These are phyloP conservation scores for Vitis rupestris DNA, from an alignment of 164 flowering plant genomes.

Conservation along the genomic window DNA sequence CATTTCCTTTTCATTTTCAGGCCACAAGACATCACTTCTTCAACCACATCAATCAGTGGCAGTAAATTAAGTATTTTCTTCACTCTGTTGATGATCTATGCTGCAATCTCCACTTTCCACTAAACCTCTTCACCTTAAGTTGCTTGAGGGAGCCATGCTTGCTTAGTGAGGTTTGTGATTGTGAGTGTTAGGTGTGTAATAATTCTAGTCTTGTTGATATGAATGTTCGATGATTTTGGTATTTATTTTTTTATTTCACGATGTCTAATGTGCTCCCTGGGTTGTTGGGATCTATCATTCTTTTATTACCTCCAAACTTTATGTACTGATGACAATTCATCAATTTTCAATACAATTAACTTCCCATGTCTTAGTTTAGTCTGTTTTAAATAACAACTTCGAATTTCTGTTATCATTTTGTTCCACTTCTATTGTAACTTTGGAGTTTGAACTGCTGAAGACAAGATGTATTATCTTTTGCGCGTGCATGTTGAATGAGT, in stretches of 20 bases:
- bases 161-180: slow-evolving; percentile 19
- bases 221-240: slow-evolving; percentile 20
- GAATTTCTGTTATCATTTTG: no score
- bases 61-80: slow-evolving; percentile 19
- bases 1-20: slow-evolving; percentile 28
- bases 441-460: background rate
- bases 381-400: no score
- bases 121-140: slow-evolving; percentile 19
- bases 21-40: slow-evolving; percentile 51
- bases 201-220: slow-evolving; percentile 28
- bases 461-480: no score
- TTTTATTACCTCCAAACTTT: slow-evolving; percentile 21
- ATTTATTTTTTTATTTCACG: slow-evolving; percentile 5
- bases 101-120: slow-evolving; percentile 23
- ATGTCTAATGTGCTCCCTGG: slow-evolving; percentile 8
- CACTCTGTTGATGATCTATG: slow-evolving; percentile 30
- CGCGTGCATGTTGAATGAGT: no score
- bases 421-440: background rate
- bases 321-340: slow-evolving; percentile 21
- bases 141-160: slow-evolving; percentile 14
- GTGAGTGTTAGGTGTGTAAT: slow-evolving; percentile 24
- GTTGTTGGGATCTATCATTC: slow-evolving; percentile 27
- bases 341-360: slow-evolving; percentile 20
- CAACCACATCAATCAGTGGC: slow-evolving; percentile 22
- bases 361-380: background rate